phyloP scores from a whole-genome alignment of 805 yeast genomes.

The Suhomyces kilbournensis region DNA sequence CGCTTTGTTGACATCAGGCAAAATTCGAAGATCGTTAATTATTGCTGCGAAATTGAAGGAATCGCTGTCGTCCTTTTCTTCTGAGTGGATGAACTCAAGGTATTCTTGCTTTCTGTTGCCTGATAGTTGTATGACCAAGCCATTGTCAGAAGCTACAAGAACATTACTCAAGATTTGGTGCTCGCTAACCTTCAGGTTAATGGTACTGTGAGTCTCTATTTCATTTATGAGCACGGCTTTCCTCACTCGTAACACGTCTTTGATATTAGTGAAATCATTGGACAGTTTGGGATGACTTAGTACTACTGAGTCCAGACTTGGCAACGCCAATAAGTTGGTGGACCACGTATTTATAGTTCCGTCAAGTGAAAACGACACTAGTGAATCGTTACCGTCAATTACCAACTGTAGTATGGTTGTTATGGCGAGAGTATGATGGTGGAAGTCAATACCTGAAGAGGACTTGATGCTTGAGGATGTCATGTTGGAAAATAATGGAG shows the following conservation, averaged over 20 bases:
- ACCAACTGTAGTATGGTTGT: conserved; percentile 21
- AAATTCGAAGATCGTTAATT: conserved; percentile 4
- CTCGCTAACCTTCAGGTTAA: neutral
- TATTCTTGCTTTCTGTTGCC: conserved; percentile 14
- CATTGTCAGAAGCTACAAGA: conserved; percentile 18
- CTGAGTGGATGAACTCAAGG: conserved; percentile 9
- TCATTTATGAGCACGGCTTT: conserved; percentile 5
- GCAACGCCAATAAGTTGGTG: conserved; percentile 28
- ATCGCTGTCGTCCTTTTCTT: conserved; percentile 2
- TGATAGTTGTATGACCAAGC: conserved; percentile 16
- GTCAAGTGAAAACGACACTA: conserved; percentile 20
- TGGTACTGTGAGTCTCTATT: neutral
- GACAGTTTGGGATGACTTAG: conserved; percentile 9
- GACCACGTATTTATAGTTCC: conserved; percentile 36
- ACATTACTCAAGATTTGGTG: conserved; percentile 17
- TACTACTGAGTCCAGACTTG: conserved; percentile 17
- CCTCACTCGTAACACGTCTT: conserved; percentile 7
- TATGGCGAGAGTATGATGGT: conserved; percentile 20
- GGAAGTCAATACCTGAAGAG: neutral
- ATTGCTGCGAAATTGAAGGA: conserved; percentile 1
- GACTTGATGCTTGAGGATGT: neutral
- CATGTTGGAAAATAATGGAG: conserved; percentile 20
- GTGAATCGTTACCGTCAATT: conserved; percentile 18
- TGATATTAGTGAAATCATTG: conserved; percentile 8
- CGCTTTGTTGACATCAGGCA: conserved; percentile 1